Base-by-base conservation (phyloP, 164 flowering plant genomes). In the Vitis riparia region DNA sequence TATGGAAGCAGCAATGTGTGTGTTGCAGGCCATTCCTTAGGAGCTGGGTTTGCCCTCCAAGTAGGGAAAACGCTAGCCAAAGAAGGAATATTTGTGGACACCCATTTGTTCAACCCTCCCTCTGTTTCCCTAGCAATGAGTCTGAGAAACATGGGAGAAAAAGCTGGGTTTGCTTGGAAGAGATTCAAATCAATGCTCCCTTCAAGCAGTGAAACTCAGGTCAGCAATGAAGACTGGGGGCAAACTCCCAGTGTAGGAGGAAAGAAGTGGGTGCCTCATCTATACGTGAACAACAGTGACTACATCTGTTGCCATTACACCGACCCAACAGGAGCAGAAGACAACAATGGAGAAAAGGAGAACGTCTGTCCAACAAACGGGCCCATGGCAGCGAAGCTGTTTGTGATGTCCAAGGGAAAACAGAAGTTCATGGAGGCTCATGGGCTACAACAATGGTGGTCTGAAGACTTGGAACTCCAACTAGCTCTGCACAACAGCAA, bases 361-460 rank as follows among this genome's bases (percentile, higher is more conserved):
- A 87, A 86, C 60, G 68, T 62, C 0, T 69, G 67, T 16, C 84
- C 88, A 5, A 30, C 51, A 30, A 68, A 17, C 13, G 81, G 69
- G 12, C 80, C 81, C 14, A 75, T 61, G 3, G 84, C 88, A n/a
- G 93, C 98, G 1, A 95, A 91, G 82, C 76, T 95, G 66, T 95
- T 95, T 81, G 92, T 95, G 59, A 71, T 73, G 80, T 89, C 93
- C 0, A 95, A 91, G 73, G 99, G 97, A 14, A 91, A 89, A 61
- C 96, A 91, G 77, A 93, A 82, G 82, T 93, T 95, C 76, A 79
- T 88, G 11, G 96, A 95, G 78, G 98, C 99, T 55, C 98, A 93
- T 71, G 93, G 96, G 44, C 68, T 95, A 71, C 92, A 93, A 77
- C 98, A 95, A 50, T 95, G 99, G 99, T 95, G 99, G 99, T 84